Evolutionary conservation across 192 early-diverging fungal species (phyloP).

Genomic region (Phlyctochytrium bullatum): DNA sequence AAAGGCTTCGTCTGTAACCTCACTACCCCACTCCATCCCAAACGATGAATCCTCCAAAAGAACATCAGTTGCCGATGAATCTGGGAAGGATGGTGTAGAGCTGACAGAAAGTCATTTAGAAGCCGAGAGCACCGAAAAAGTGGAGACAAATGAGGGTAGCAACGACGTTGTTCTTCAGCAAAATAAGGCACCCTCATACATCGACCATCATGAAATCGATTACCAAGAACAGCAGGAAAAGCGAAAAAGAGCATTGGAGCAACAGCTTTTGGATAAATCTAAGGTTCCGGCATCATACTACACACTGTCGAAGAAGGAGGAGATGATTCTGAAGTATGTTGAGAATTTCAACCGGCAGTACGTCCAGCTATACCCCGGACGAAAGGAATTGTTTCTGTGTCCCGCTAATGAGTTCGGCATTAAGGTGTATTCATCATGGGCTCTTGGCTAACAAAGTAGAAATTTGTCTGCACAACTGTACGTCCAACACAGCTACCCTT

Average conservation of each 20-base stretch:
- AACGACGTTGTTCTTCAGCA: too few species aligned
- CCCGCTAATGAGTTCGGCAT: slow-evolving; percentile 56
- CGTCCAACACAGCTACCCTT: slow-evolving; percentile 54
- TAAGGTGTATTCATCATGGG: slow-evolving; percentile 21
- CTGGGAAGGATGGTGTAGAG: too few species aligned
- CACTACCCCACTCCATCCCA: too few species aligned
- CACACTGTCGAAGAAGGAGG: slow-evolving; percentile 45
- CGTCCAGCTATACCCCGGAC: slow-evolving; percentile 51
- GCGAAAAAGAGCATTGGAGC: slow-evolving; percentile 17
- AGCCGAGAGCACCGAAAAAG: too few species aligned
- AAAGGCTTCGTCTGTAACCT: too few species aligned
- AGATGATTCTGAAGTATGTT: slow-evolving; percentile 47
- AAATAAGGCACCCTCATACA: neutral
- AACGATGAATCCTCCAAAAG: too few species aligned
- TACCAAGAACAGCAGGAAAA: slow-evolving; percentile 36
- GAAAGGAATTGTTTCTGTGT: slow-evolving; percentile 47
- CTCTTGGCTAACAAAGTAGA: slow-evolving; percentile 28
- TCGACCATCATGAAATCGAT: slow-evolving; percentile 39
- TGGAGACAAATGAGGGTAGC: too few species aligned
- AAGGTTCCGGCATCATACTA: slow-evolving; percentile 47
- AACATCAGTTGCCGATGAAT: too few species aligned
- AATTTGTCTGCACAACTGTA: slow-evolving; percentile 58
- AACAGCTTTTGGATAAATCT: slow-evolving; percentile 36
- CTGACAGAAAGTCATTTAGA: too few species aligned
- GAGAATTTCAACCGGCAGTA: slow-evolving; percentile 59